A percentile compares a stretch with the other conserved stretches of the same genome.
phyloP scores from a whole-genome alignment of 345 rosid species.

The Rubroshorea leprosula region DNA sequence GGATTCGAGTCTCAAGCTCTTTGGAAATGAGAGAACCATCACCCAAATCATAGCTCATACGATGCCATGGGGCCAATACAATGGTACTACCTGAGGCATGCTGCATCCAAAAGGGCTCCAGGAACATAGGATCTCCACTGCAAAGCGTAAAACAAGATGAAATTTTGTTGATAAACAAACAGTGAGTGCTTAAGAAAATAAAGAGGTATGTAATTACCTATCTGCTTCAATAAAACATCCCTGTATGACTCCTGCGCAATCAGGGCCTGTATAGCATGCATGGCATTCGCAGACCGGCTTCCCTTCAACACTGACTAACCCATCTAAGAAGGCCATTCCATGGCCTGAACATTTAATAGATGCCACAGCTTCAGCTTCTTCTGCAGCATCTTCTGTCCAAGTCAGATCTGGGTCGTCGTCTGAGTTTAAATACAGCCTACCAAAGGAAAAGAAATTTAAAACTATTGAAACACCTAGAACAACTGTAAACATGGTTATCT shows the following conservation, averaged over 20 bases:
- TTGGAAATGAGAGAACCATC: slow-evolving; percentile 18
- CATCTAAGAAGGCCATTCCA: slow-evolving; percentile 67
- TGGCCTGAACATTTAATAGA: slow-evolving; percentile 61
- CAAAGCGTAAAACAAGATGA: no score
- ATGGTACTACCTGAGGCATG: slow-evolving; percentile 39
- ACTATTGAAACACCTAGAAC: background rate
- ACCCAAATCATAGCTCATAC: slow-evolving; percentile 35
- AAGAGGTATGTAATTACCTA: slow-evolving; percentile 24
- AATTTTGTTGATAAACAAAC: background rate
- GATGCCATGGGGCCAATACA: slow-evolving; percentile 51
- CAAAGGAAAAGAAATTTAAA: background rate
- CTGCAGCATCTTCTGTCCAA: slow-evolving; percentile 56
- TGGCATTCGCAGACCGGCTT: slow-evolving; percentile 60
- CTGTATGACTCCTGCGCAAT: slow-evolving; percentile 43
- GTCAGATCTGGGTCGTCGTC: slow-evolving; percentile 16
- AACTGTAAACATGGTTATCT: background rate
- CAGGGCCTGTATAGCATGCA: slow-evolving; percentile 43
- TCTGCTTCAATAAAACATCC: slow-evolving; percentile 44
- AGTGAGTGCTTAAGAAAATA: background rate
- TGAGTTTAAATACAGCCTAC: background rate
- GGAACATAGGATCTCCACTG: slow-evolving; percentile 53
- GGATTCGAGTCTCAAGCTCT: slow-evolving; percentile 41
- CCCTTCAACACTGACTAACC: slow-evolving; percentile 28
- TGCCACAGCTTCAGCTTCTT: slow-evolving; percentile 60
- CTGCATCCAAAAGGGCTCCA: slow-evolving; percentile 51